phyloP scores from a whole-genome alignment of 805 yeast genomes.

The Nakazawaea sp. region DNA sequence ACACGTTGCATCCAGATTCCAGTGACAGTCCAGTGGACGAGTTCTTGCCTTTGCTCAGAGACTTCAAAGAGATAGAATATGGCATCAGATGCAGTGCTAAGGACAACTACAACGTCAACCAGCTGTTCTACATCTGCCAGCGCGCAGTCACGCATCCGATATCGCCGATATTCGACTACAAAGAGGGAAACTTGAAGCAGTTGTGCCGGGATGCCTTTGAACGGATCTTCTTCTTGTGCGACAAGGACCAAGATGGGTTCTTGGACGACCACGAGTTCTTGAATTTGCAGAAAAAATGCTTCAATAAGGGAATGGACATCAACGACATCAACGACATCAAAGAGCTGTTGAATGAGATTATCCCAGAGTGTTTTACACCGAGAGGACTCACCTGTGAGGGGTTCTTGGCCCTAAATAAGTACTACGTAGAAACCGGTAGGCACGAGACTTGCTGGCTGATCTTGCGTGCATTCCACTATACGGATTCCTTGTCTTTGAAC shows the following conservation, averaged over 20 bases:
- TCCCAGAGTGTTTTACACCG: slow-evolving; percentile 23
- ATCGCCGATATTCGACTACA: slow-evolving; percentile 89
- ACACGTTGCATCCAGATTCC: slow-evolving; percentile 31
- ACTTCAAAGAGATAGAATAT: slow-evolving; percentile 90
- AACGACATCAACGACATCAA: slow-evolving; percentile 42
- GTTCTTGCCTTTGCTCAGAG: slow-evolving; percentile 77
- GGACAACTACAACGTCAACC: slow-evolving; percentile 77
- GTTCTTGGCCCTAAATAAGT: slow-evolving; percentile 67
- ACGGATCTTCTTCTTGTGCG: slow-evolving; percentile 79
- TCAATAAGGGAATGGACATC: slow-evolving; percentile 42
- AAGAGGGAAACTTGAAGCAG: slow-evolving; percentile 76
- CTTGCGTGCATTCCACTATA: slow-evolving; percentile 78
- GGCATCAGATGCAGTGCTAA: slow-evolving; percentile 87
- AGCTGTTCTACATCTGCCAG: slow-evolving; percentile 89
- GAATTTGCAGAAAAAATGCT: slow-evolving; percentile 68
- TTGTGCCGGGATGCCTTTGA: slow-evolving; percentile 68
- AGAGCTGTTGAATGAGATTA: slow-evolving; percentile 21
- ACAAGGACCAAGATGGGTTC: slow-evolving; percentile 84
- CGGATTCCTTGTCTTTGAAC: slow-evolving; percentile 81
- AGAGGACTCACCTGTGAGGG: slow-evolving; percentile 69
- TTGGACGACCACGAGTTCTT: slow-evolving; percentile 66
- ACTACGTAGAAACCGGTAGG: slow-evolving; percentile 85
- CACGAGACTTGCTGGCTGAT: slow-evolving; percentile 98
- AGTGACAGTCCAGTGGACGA: slow-evolving; percentile 59
- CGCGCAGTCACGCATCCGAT: slow-evolving; percentile 90